Percentiles rank a stretch among this genome's conserved stretches.
phyloP scores from a whole-genome alignment of 768 basidiomycete genomes.

The Gloeostereum incarnatum region DNA sequence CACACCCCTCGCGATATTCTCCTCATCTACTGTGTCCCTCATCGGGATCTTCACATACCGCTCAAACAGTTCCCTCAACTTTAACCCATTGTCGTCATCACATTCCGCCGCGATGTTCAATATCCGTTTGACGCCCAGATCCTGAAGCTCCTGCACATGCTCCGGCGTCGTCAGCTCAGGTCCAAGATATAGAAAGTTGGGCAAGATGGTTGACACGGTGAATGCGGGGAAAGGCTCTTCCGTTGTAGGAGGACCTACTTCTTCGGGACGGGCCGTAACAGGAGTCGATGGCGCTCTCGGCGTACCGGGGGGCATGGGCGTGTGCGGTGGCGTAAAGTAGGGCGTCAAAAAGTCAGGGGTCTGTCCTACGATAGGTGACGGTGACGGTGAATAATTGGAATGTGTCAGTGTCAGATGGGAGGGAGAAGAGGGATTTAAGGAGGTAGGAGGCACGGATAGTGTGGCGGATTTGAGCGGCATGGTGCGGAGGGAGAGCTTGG shows the following conservation, averaged over 20 bases:
- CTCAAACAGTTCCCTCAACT: slow-evolving; percentile 63
- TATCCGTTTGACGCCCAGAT: slow-evolving; percentile 77
- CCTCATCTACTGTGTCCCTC: slow-evolving; percentile 94
- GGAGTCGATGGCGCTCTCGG: slow-evolving; percentile 49
- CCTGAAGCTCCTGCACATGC: slow-evolving; percentile 67
- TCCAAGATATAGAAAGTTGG: slow-evolving; percentile 84
- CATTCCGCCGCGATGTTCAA: slow-evolving; percentile 91
- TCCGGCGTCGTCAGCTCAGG: slow-evolving; percentile 72
- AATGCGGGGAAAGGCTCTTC: slow-evolving; percentile 60
- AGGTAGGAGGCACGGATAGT: slow-evolving; percentile 37
- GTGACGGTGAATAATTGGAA: slow-evolving; percentile 51
- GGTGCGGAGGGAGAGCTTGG: slow-evolving; percentile 49
- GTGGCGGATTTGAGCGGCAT: slow-evolving; percentile 52
- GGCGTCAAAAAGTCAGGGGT: slow-evolving; percentile 39
- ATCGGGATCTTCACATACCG: slow-evolving; percentile 84
- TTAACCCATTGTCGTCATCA: slow-evolving; percentile 71
- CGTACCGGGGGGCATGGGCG: slow-evolving; percentile 27
- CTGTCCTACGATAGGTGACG: too few relatives aligned
- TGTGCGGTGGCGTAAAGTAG: slow-evolving; percentile 46
- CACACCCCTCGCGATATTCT: slow-evolving; percentile 73
- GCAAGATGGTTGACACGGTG: slow-evolving; percentile 84
- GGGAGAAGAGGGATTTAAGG: slow-evolving; percentile 32
- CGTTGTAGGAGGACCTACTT: slow-evolving; percentile 38
- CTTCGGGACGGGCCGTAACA: slow-evolving; percentile 53
- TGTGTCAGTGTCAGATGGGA: slow-evolving; percentile 51